A percentile compares a stretch with the other conserved stretches of the same genome.
Evolutionary conservation across 345 rosid species (phyloP).

Genomic region (Aegle marmelos): DNA sequence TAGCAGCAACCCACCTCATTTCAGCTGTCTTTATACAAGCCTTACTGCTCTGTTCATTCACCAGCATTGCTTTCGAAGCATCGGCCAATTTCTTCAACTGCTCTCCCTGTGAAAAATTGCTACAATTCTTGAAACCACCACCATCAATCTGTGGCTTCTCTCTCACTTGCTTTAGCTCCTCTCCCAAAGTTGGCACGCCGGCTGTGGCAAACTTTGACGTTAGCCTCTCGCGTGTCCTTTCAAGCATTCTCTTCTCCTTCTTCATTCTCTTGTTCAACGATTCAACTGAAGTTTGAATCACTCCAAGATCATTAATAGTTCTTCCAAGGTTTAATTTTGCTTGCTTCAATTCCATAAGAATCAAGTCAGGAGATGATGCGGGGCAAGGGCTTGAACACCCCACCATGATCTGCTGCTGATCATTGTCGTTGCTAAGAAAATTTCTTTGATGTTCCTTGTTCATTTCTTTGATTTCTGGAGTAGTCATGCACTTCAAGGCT

Average conservation of each 20-base stretch:
- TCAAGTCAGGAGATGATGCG: constrained; percentile 63
- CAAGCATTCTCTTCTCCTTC: constrained; percentile 67
- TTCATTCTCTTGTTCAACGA: constrained; percentile 74
- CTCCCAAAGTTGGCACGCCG: constrained; percentile 46
- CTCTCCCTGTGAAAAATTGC: constrained; percentile 19
- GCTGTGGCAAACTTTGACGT: constrained; percentile 45
- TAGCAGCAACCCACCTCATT: constrained; percentile 89
- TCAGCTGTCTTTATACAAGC: constrained; percentile 56
- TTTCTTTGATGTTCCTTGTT: constrained; percentile 40
- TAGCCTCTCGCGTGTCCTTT: constrained; percentile 60
- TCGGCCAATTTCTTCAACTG: constrained; percentile 44
- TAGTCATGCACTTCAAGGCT: constrained; percentile 58
- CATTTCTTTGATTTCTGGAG: constrained; percentile 59
- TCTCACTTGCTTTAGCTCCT: constrained; percentile 49
- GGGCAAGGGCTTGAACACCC: constrained; percentile 46
- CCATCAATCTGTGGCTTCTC: constrained; percentile 26
- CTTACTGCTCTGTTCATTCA: constrained; percentile 36
- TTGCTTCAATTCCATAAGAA: constrained; percentile 80
- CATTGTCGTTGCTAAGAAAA: constrained; percentile 18
- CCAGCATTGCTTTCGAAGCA: constrained; percentile 25
- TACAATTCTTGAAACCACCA: constrained; percentile 2
- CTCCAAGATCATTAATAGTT: constrained; percentile 77
- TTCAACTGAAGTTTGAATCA: constrained; percentile 79
- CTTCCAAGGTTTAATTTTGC: constrained; percentile 82
- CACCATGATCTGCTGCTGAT: constrained; percentile 11